Percentiles rank a stretch among this genome's conserved stretches.
These are phyloP conservation scores for Tetraselmis striata DNA, from an alignment of 139 green algal genomes.

Conservation along the genomic window DNA sequence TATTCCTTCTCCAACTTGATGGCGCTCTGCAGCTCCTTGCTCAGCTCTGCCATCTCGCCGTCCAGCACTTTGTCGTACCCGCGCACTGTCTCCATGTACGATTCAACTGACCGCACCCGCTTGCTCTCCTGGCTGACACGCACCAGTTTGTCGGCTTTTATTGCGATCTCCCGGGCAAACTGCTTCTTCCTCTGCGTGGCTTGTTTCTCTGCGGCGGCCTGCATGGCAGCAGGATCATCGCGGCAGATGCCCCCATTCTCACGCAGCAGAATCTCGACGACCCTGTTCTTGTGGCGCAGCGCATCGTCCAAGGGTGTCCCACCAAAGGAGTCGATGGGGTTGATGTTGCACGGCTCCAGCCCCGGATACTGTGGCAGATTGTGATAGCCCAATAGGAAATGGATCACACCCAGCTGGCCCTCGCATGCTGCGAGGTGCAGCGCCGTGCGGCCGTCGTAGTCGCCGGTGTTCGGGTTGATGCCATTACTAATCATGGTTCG, in stretches of 20 bases:
- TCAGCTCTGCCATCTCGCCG: not conserved
- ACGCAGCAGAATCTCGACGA: constrained; percentile 10
- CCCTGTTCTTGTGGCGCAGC: constrained; percentile 20
- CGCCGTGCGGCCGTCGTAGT: constrained; percentile 29
- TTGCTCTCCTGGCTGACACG: not conserved
- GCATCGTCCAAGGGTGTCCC: constrained; percentile 36
- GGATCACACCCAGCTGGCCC: constrained; percentile 20
- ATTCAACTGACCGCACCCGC: not conserved
- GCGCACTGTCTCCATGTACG: not conserved
- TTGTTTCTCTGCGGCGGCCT: not conserved
- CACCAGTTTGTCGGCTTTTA: not conserved
- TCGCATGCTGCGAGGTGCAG: constrained; percentile 32
- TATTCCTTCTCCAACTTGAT: not conserved
- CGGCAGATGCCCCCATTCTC: not conserved
- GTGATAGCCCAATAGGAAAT: constrained; percentile 13
- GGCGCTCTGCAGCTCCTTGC: not conserved
- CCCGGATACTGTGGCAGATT: not conserved
- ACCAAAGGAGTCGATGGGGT: constrained; percentile 20
- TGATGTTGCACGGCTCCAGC: constrained; percentile 11
- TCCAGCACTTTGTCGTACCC: not conserved
- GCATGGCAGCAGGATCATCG: not conserved
- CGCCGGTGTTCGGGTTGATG: constrained; percentile 20
- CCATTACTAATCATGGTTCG: constrained; percentile 19
- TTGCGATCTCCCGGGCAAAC: not conserved
- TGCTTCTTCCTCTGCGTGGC: not conserved